These are phyloP conservation scores for Phytophthora pinifolia DNA, from an alignment of 352 stramenopile genomes.

Conservation along the genomic window DNA sequence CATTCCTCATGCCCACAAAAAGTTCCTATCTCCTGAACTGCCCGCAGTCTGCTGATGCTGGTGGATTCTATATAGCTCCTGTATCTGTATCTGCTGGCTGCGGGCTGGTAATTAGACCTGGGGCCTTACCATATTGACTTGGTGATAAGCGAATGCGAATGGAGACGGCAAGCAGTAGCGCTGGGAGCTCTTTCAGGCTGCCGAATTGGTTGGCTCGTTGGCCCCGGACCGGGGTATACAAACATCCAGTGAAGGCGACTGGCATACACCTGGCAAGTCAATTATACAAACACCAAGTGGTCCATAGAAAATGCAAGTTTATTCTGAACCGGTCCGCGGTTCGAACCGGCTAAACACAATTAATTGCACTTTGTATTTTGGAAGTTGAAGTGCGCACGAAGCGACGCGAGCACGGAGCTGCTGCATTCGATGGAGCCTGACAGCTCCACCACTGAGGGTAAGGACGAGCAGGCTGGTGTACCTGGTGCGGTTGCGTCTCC, in stretches of 20 bases:
- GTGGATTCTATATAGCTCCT: constrained; percentile 1
- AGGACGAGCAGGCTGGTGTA: neutral
- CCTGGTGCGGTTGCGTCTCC: neutral
- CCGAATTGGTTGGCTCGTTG: constrained; percentile 87
- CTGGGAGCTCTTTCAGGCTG: constrained; percentile 5
- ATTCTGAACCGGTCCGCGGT: neutral
- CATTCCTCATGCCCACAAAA: constrained; percentile 25
- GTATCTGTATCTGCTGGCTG: neutral
- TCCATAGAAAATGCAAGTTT: neutral
- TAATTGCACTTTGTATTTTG: constrained; percentile 2
- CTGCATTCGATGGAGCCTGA: neutral
- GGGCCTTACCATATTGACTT: constrained; percentile 88
- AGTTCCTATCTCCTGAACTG: too few species aligned
- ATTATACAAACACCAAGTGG: neutral
- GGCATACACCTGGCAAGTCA: constrained; percentile 45
- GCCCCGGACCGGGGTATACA: constrained; percentile 48
- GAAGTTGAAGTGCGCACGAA: constrained; percentile 21
- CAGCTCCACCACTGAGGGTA: neutral
- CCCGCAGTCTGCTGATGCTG: too few species aligned
- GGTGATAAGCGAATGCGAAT: constrained; percentile 89
- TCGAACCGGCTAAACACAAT: constrained; percentile 5
- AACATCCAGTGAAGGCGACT: constrained; percentile 29
- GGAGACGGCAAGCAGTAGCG: constrained; percentile 15
- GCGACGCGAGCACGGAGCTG: constrained; percentile 8
- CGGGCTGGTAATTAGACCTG: constrained; percentile 2